These are phyloP conservation scores for Diaporthe velutina DNA, from an alignment of 2,329 filamentous ascomycete species.

Conservation along the genomic window DNA sequence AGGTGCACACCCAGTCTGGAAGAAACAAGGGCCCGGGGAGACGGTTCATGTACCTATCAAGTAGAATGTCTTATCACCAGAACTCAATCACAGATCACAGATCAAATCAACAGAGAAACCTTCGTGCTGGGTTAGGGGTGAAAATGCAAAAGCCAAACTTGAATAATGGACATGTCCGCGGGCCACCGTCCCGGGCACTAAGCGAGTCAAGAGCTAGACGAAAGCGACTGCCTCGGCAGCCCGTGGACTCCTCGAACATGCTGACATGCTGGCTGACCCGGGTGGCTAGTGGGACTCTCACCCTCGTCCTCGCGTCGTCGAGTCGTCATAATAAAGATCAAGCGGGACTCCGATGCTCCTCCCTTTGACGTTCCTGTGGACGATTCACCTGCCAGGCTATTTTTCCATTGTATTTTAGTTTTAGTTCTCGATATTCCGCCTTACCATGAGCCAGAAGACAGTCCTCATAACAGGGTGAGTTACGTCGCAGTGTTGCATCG, in stretches of 20 bases:
- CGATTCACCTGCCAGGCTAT: neutral
- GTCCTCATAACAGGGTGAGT: constrained; percentile 23
- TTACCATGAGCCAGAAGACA: neutral
- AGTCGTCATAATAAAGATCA: neutral
- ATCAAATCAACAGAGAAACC: neutral
- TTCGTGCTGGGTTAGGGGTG: neutral
- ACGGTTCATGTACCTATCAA: neutral
- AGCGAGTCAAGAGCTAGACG: neutral
- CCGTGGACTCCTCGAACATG: neutral
- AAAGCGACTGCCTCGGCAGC: constrained; percentile 8
- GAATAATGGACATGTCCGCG: neutral
- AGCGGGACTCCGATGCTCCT: neutral
- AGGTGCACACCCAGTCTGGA: neutral
- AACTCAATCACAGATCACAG: neutral
- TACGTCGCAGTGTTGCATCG: neutral
- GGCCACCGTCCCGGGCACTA: neutral
- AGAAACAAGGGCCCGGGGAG: neutral
- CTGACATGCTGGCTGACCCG: too few relatives aligned
- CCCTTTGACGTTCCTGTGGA: neutral
- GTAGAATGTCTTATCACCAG: too few relatives aligned
- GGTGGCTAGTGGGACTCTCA: neutral
- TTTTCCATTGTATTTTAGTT: neutral
- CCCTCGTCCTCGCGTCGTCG: neutral
- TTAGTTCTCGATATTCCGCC: neutral
- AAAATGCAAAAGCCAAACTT: too few relatives aligned